A percentile compares a stretch with the other conserved stretches of the same genome.
phyloP scores from a whole-genome alignment of 2,329 filamentous ascomycete genomes.

The Monosporascus cannonballus region DNA sequence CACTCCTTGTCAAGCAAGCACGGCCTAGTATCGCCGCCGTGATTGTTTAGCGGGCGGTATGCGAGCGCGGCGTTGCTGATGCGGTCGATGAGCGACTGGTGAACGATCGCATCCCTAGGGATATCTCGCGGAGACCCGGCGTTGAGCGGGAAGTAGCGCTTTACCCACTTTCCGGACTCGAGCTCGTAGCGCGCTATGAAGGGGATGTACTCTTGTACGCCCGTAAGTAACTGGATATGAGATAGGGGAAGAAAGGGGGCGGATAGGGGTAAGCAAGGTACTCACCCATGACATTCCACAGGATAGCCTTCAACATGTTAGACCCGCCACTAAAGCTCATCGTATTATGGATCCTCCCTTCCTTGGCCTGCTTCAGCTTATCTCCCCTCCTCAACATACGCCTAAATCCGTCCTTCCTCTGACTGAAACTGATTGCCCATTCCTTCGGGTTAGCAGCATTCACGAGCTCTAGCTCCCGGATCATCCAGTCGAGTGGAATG shows the following conservation, averaged over 20 bases:
- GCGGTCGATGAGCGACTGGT: slow-evolving; percentile 31
- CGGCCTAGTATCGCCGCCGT: slow-evolving; percentile 11
- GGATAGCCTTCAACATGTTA: slow-evolving; percentile 30
- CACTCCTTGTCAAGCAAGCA: neutral
- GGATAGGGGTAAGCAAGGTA: neutral
- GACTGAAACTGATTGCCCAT: slow-evolving; percentile 29
- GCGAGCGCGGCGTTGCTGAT: slow-evolving; percentile 18
- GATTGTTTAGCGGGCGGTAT: slow-evolving; percentile 30
- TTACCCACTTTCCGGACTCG: slow-evolving; percentile 24
- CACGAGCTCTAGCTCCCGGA: slow-evolving; percentile 38
- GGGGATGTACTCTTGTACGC: slow-evolving; percentile 29
- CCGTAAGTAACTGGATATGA: neutral
- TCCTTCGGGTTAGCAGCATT: slow-evolving; percentile 22
- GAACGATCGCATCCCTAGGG: slow-evolving; percentile 31
- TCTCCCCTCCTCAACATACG: slow-evolving; percentile 15
- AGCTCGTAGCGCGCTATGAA: slow-evolving; percentile 36
- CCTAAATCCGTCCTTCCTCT: slow-evolving; percentile 27
- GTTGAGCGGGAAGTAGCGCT: slow-evolving; percentile 33
- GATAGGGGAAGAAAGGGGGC: neutral
- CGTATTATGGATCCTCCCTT: slow-evolving; percentile 32
- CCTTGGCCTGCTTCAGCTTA: slow-evolving; percentile 25
- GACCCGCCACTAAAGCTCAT: slow-evolving; percentile 31
- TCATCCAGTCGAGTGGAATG: slow-evolving; percentile 47
- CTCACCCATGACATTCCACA: slow-evolving; percentile 40
- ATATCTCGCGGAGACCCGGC: slow-evolving; percentile 31